These are phyloP conservation scores for Artemisia argyi DNA, from an alignment of 129 eudicot genomes.

Conservation along the genomic window DNA sequence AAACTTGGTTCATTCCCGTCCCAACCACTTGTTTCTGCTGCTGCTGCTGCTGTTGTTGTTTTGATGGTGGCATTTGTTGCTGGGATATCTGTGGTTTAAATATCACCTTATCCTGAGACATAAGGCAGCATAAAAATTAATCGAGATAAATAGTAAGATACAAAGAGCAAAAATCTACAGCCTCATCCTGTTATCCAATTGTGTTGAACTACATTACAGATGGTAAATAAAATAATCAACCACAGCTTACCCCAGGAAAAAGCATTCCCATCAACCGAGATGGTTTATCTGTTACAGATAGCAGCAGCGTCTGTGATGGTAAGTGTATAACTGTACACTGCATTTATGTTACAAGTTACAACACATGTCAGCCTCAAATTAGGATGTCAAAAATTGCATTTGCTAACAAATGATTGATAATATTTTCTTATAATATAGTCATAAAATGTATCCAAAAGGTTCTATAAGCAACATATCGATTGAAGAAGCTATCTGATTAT, in stretches of 20 bases:
- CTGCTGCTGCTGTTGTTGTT: not conserved
- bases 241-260: conserved; percentile 66
- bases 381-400: not conserved
- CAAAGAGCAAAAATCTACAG: not conserved
- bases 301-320: conserved; percentile 74
- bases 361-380: conserved; percentile 21
- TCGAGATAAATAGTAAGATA: conserved; percentile 1
- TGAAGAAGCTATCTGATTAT: not conserved
- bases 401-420: not conserved
- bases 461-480: not conserved
- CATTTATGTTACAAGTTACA: conserved; percentile 7
- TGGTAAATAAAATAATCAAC: not conserved
- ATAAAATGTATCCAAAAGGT: not conserved
- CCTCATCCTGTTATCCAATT: not conserved
- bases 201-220: too few species aligned
- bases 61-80: conserved; percentile 17
- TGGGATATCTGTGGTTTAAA: conserved; percentile 60
- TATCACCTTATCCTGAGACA: conserved; percentile 68
- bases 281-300: conserved; percentile 70
- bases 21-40: conserved; percentile 34
- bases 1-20: conserved; percentile 45
- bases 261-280: conserved; percentile 81
- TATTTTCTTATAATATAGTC: not conserved
- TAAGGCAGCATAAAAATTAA: not conserved
- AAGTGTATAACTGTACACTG: conserved; percentile 78